Evolutionary conservation across 345 rosid species (phyloP).

Genomic region (Schrenkiella parvula): DNA sequence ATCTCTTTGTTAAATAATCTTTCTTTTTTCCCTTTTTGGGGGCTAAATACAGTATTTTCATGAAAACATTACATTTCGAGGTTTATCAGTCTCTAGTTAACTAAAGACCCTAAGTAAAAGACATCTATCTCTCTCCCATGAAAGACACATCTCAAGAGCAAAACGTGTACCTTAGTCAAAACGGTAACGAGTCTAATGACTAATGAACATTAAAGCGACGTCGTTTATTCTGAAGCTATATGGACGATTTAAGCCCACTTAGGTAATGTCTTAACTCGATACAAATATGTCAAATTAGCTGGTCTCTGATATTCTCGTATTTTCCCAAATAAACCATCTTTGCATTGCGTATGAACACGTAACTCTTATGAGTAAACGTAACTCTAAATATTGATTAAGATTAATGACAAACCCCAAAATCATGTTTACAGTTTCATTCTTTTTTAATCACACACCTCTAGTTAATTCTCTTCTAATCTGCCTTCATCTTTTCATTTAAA

Average conservation of each 20-base stretch:
- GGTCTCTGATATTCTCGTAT: neutral
- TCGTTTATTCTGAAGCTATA: neutral
- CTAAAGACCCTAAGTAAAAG: too few relatives aligned
- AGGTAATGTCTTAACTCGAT: neutral
- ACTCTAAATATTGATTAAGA: neutral
- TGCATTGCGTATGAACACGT: constrained; percentile 12
- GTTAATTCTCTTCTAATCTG: neutral
- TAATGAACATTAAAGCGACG: neutral
- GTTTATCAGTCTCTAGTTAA: neutral
- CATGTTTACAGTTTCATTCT: constrained; percentile 16
- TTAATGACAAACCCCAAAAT: neutral
- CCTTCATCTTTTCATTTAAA: constrained; percentile 19
- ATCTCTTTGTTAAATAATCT: neutral
- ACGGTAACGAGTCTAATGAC: too few relatives aligned
- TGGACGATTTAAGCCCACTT: neutral
- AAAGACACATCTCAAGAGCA: too few relatives aligned
- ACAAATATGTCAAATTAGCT: neutral
- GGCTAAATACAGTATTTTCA: neutral
- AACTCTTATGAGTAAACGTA: constrained; percentile 25
- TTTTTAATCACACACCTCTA: constrained; percentile 7
- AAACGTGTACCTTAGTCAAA: neutral
- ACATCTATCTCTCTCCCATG: too few relatives aligned
- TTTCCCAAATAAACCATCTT: neutral
- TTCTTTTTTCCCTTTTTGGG: too few relatives aligned
- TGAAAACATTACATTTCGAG: neutral